Conservation (phyloP, 768 basidiomycete genomes). For the Pholiota molesta region DNA sequence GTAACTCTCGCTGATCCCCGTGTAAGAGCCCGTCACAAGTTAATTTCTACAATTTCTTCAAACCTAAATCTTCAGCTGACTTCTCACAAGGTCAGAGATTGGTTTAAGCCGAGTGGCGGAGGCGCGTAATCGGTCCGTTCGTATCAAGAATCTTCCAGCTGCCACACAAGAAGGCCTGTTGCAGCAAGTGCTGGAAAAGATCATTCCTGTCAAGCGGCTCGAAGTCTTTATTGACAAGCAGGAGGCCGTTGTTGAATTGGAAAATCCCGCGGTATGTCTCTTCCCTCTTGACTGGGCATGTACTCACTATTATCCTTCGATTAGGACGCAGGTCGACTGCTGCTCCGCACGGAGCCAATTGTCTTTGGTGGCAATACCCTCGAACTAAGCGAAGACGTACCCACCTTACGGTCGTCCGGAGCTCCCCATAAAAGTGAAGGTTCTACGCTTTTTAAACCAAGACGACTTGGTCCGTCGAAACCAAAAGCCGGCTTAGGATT, state of each 20-base stretch:
- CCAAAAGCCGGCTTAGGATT: slow-evolving; percentile 75
- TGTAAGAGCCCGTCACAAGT: slow-evolving; percentile 58
- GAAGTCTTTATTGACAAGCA: slow-evolving; percentile 67
- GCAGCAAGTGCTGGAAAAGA: slow-evolving; percentile 87
- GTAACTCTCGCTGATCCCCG: slow-evolving; percentile 86
- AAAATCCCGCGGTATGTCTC: slow-evolving; percentile 61
- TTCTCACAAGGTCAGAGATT: slow-evolving; percentile 44
- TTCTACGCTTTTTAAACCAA: slow-evolving; percentile 61
- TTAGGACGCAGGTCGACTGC: slow-evolving; percentile 83
- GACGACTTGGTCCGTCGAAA: slow-evolving; percentile 58
- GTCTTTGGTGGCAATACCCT: slow-evolving; percentile 66
- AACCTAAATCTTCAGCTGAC: slow-evolving; percentile 1
- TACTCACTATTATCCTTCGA: slow-evolving; percentile 1
- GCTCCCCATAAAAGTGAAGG: slow-evolving; percentile 43
- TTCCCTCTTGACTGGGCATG: neutral
- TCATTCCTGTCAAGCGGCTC: slow-evolving; percentile 68
- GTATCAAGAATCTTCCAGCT: slow-evolving; percentile 73
- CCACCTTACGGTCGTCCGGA: slow-evolving; percentile 30
- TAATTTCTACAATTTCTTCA: slow-evolving; percentile 18
- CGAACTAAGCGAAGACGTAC: slow-evolving; percentile 56
- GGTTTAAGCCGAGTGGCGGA: slow-evolving; percentile 62
- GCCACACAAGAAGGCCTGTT: slow-evolving; percentile 88
- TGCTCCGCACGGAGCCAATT: slow-evolving; percentile 74
- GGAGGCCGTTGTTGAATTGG: slow-evolving; percentile 68
- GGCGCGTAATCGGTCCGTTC: slow-evolving; percentile 69